Base-by-base conservation (phyloP, 495 filamentous ascomycete genomes). In the Collariella sp. region DNA sequence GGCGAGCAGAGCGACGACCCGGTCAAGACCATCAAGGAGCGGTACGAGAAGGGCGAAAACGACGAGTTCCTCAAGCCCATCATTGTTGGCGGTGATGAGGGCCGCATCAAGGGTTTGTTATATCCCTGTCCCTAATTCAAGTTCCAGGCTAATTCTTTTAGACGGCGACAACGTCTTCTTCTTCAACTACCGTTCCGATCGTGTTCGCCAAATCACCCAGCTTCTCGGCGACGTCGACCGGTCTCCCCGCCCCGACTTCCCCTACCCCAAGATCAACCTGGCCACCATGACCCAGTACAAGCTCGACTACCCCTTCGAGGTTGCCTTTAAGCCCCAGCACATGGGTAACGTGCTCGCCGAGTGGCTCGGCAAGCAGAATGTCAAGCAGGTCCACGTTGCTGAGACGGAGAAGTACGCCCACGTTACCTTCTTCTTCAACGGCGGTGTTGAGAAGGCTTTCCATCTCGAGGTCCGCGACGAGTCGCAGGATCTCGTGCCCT, bases 241-340 rank as follows among this genome's bases (percentile, higher is more conserved):
- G 61, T 93, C 88, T 16, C 89, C 91, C 46, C 78, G 76, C 56
- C 88, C 93, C 50, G 88, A 95, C 67, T 95, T 96, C 78, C 83
- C 89, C 29, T 97, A 91, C 77, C 93, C 93, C 48, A 91, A 91
- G 76, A 88, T 94, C 70, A 78, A 82, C 62, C 72, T 98, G 59
- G 94, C 89, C 54, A 97, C 93, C 68, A 98, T 98, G 93, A 98
- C 93, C 38, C 90, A 91, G 70, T 97, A 98, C 81, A 98, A 98
- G 79, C 80, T 81, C 55, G 88, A 94, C 70, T 98, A 87, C 70
- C 86, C 88, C 34, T 98, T 95, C 79, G 81, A 86, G 57, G 79
- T 96, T 62, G 94, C 93, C 62, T 98, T 96, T 76, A 81, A 86
- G 49, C 93, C 93, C 13, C 94, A 97, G 71, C 79, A 82, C 60